Evolutionary conservation across 73 alveolate genomes (phyloP).

Genomic region (Tetrahymena elliotti): DNA sequence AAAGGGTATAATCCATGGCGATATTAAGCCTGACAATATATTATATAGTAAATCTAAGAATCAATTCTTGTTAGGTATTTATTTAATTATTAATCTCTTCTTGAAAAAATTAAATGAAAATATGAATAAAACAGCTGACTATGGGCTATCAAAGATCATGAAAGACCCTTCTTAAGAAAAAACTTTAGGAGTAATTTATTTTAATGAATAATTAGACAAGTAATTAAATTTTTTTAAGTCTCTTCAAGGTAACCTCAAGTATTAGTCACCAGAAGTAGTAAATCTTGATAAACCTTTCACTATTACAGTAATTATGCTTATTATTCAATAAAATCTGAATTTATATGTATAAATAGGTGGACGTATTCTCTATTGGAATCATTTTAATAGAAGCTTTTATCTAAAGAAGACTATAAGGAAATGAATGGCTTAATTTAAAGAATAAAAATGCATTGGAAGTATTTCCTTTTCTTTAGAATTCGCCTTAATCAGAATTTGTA

Average conservation of each 20-base stretch:
- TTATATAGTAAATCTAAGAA: background rate
- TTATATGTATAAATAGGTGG: background rate
- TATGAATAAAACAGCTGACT: background rate
- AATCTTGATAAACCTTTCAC: background rate
- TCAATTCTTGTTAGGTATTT: background rate
- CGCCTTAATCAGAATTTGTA: background rate
- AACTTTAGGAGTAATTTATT: background rate
- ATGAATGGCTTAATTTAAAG: background rate
- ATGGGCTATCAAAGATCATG: background rate
- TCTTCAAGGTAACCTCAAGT: background rate
- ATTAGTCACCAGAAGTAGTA: background rate
- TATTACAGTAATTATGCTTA: background rate
- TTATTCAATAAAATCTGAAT: background rate
- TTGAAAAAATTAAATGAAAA: background rate
- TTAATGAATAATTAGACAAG: background rate
- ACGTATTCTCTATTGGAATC: background rate
- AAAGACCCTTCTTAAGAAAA: background rate
- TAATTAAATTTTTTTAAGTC: background rate
- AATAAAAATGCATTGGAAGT: background rate
- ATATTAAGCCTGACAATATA: background rate
- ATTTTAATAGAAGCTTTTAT: too few species aligned
- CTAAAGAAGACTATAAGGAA: too few species aligned
- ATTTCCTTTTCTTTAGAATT: background rate
- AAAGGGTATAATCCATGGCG: background rate
- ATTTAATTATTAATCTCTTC: too few species aligned